Percentiles rank a stretch among this genome's conserved stretches.
Evolutionary conservation across 768 basidiomycete genomes (phyloP).

Genomic region (Suillus variegatus): DNA sequence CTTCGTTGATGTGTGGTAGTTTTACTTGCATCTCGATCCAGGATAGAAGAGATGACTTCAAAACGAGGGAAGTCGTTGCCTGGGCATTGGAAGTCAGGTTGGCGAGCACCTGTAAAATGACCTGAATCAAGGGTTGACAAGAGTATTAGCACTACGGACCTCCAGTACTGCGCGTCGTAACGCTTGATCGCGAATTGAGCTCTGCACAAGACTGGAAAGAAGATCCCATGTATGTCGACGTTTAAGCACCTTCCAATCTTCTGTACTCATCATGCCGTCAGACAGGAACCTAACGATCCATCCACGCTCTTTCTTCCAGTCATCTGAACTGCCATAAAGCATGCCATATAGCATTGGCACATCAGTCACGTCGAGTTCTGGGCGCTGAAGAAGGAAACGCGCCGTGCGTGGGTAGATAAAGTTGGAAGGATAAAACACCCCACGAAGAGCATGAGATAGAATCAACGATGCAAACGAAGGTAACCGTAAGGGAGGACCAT

Average conservation of each 20-base stretch:
- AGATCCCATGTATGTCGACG: constrained; percentile 89
- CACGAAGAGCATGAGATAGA: constrained; percentile 78
- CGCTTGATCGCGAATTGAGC: constrained; percentile 50
- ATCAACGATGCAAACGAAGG: constrained; percentile 82
- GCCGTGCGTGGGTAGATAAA: constrained; percentile 87
- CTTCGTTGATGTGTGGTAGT: constrained; percentile 31
- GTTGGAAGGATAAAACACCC: constrained; percentile 83
- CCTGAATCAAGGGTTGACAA: not conserved
- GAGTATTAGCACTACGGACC: constrained; percentile 40
- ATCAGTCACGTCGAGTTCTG: constrained; percentile 75
- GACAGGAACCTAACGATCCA: constrained; percentile 87
- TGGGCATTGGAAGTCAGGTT: constrained; percentile 70
- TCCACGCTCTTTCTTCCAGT: constrained; percentile 84
- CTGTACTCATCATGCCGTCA: constrained; percentile 72
- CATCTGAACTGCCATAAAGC: constrained; percentile 77
- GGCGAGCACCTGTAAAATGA: constrained; percentile 61
- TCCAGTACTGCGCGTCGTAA: constrained; percentile 66
- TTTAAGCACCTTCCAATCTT: constrained; percentile 82
- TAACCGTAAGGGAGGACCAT: constrained; percentile 51
- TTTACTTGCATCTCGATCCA: constrained; percentile 82
- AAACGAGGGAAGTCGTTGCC: constrained; percentile 69
- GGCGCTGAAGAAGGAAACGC: constrained; percentile 88
- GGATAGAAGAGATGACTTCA: constrained; percentile 68
- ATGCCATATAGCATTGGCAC: constrained; percentile 91
- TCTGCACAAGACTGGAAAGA: constrained; percentile 79